Conservation (phyloP, 768 basidiomycete species). For the Boletus vermiculosoides region DNA sequence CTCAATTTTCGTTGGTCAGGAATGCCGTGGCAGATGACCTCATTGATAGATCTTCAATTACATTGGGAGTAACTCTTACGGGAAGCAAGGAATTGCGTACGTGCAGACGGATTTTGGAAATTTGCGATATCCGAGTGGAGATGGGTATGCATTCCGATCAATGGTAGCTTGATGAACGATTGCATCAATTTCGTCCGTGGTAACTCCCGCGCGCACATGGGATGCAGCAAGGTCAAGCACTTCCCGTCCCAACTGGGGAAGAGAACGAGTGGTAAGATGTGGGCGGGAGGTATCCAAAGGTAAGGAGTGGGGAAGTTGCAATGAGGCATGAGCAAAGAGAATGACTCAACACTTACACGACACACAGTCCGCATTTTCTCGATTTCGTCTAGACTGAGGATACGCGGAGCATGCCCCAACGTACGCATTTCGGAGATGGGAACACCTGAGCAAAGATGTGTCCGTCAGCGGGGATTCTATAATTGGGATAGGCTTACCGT, state of each 20-base stretch:
- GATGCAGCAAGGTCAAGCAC: constrained; percentile 92
- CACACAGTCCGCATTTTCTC: constrained; percentile 88
- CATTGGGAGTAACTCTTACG: constrained; percentile 2
- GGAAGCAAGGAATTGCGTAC: constrained; percentile 44
- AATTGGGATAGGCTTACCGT: constrained; percentile 45
- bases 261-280: background rate
- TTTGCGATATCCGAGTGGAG: constrained; percentile 84
- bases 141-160: constrained; percentile 90
- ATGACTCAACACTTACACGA: constrained; percentile 52
- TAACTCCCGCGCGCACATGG: constrained; percentile 84
- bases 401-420: constrained; percentile 59
- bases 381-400: constrained; percentile 72
- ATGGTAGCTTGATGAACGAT: constrained; percentile 92
- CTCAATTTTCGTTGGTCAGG: constrained; percentile 80
- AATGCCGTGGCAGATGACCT: constrained; percentile 96
- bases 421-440: constrained; percentile 59
- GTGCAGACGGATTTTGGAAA: constrained; percentile 98
- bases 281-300: constrained; percentile 3
- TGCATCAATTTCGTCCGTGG: constrained; percentile 92
- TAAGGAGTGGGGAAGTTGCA: background rate
- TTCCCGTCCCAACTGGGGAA: constrained; percentile 74
- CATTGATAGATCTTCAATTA: constrained; percentile 75
- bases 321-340: background rate
- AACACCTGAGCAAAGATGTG: constrained; percentile 41
- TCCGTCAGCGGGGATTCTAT: background rate